phyloP scores from a whole-genome alignment of 352 stramenopile species.

The Pythium dissotocum region DNA sequence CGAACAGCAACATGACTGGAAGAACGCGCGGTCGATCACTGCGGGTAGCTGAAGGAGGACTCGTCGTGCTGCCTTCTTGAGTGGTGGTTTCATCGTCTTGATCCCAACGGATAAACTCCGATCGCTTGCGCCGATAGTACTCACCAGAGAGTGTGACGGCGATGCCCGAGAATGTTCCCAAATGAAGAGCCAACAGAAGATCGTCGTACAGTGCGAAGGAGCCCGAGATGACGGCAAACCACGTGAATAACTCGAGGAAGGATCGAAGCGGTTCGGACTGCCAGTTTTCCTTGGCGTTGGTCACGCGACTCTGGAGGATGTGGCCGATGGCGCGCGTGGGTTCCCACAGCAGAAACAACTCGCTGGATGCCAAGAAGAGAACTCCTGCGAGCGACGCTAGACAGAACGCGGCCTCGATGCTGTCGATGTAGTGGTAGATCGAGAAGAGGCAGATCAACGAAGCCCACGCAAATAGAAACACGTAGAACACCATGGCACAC shows the following conservation, averaged over 20 bases:
- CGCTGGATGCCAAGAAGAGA: conserved; percentile 77
- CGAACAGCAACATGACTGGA: conserved; percentile 72
- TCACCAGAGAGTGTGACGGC: conserved; percentile 77
- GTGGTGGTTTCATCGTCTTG: conserved; percentile 16
- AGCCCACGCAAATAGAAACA: conserved; percentile 70
- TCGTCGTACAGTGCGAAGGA: conserved; percentile 86
- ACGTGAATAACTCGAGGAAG: conserved; percentile 84
- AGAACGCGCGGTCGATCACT: conserved; percentile 34
- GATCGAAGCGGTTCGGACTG: conserved; percentile 69
- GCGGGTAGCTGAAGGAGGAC: neutral
- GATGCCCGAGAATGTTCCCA: conserved; percentile 84
- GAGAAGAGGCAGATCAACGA: conserved; percentile 70
- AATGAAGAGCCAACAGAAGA: conserved; percentile 70
- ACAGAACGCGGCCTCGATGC: conserved; percentile 83
- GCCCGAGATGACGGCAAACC: conserved; percentile 74
- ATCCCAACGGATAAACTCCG: conserved; percentile 53
- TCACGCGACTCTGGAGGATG: conserved; percentile 78
- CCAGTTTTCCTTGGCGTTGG: conserved; percentile 80
- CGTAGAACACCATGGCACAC: conserved; percentile 72
- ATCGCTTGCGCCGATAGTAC: conserved; percentile 68
- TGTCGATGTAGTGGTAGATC: conserved; percentile 87
- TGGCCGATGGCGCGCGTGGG: conserved; percentile 69
- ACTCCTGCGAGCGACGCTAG: conserved; percentile 76
- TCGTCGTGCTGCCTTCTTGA: neutral
- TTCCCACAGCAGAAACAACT: conserved; percentile 83